Evolutionary conservation across 1,284 basidiomycete genomes (phyloP).

Genomic region (Ganoderma multipileum): DNA sequence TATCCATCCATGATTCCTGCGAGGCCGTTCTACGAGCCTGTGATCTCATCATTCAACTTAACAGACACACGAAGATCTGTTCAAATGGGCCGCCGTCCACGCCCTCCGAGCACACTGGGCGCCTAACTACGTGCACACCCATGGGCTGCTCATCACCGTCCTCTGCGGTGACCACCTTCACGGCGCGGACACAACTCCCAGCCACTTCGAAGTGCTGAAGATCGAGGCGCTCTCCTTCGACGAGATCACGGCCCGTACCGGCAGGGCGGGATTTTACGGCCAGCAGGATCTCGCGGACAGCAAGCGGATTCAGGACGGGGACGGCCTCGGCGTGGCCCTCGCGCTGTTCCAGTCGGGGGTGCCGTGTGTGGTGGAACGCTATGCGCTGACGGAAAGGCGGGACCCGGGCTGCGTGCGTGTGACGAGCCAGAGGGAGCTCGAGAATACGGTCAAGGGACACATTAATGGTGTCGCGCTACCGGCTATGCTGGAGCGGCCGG

Average conservation of each 20-base stretch:
- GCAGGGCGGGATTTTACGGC: not conserved
- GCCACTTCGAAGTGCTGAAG: not conserved
- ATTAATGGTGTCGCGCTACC: not conserved
- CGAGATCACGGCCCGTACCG: not conserved
- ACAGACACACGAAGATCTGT: not conserved
- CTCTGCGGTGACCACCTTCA: constrained; percentile 1
- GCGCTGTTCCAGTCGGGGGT: not conserved
- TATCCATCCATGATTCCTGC: not conserved
- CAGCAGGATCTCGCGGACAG: not conserved
- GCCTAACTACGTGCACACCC: not conserved
- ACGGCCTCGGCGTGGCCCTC: not conserved
- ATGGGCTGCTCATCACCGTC: not conserved
- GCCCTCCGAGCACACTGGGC: not conserved
- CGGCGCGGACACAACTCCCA: not conserved
- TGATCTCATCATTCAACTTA: not conserved
- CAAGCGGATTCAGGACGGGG: not conserved
- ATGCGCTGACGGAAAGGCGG: not conserved
- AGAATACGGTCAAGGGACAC: not conserved
- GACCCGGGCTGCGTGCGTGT: not conserved
- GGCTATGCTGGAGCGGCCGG: not conserved
- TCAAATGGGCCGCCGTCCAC: not conserved
- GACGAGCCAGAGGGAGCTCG: not conserved
- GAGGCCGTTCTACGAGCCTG: not conserved
- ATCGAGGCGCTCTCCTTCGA: not conserved
- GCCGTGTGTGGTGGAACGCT: not conserved